A percentile compares a stretch with the other conserved stretches of the same genome.
Evolutionary conservation across 1,284 basidiomycete species (phyloP).

Genomic region (Melampsora americana): DNA sequence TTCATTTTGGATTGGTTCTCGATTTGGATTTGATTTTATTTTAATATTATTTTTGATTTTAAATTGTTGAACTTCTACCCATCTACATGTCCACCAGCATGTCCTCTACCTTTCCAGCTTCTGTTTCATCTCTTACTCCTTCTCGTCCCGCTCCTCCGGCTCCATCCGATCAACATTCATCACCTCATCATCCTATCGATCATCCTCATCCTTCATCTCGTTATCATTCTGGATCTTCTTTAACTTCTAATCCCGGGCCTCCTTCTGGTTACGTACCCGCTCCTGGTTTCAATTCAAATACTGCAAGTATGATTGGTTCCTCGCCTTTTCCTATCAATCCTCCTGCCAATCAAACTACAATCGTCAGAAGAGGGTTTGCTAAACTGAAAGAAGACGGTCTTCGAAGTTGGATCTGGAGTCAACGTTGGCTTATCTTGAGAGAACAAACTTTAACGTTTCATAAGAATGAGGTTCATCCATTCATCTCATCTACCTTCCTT

Average conservation of each 20-base stretch:
- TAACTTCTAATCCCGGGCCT: neutral
- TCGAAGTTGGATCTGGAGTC: slow-evolving; percentile 83
- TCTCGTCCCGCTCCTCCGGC: slow-evolving; percentile 1
- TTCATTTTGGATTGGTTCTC: too few species aligned
- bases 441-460: slow-evolving; percentile 77
- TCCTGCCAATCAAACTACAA: slow-evolving; percentile 45
- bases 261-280: neutral
- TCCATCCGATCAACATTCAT: neutral
- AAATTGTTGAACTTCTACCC: too few species aligned
- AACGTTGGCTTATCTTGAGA: slow-evolving; percentile 82
- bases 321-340: slow-evolving; percentile 13
- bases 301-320: slow-evolving; percentile 5
- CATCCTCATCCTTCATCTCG: slow-evolving; percentile 3
- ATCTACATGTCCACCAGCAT: too few species aligned
- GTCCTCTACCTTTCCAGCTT: too few species aligned
- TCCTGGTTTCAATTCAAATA: neutral
- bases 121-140: neutral
- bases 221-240: neutral
- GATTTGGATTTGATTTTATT: too few species aligned
- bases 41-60: too few species aligned
- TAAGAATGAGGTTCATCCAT: slow-evolving; percentile 74
- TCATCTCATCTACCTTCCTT: slow-evolving; percentile 5
- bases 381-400: slow-evolving; percentile 55
- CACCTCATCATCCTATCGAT: neutral
- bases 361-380: slow-evolving; percentile 53